phyloP scores from a whole-genome alignment of 140 eudicot genomes.

The Oenanthe javanica region DNA sequence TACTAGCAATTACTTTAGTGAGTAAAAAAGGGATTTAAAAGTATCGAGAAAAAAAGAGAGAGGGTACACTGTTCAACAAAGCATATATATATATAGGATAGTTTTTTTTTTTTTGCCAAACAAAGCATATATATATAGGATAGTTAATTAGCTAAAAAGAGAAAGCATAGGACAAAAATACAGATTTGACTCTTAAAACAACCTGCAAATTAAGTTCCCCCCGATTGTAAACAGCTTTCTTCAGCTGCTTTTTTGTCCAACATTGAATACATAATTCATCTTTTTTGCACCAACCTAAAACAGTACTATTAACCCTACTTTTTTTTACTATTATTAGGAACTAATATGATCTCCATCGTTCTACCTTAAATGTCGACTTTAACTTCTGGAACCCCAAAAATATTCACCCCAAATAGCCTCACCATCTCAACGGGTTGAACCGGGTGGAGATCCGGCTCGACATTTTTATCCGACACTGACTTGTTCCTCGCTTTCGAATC shows the following conservation, averaged over 20 bases:
- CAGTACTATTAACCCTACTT: slow-evolving; percentile 39
- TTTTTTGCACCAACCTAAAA: slow-evolving; percentile 34
- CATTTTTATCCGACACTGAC: slow-evolving; percentile 31
- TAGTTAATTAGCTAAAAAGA: too few species aligned
- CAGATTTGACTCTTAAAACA: neutral
- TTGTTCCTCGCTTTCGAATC: slow-evolving; percentile 22
- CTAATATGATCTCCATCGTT: slow-evolving; percentile 41
- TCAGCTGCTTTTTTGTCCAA: slow-evolving; percentile 15
- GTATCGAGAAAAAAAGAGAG: too few species aligned
- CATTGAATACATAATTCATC: slow-evolving; percentile 7
- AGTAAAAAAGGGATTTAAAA: too few species aligned
- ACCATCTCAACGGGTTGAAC: slow-evolving; percentile 46
- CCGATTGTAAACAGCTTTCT: slow-evolving; percentile 15
- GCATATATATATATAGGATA: too few species aligned
- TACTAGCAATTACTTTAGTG: too few species aligned
- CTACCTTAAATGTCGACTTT: slow-evolving; percentile 19
- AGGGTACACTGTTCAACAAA: too few species aligned
- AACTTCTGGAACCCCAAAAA: slow-evolving; percentile 32
- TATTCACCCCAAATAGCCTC: slow-evolving; percentile 79
- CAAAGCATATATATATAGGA: too few species aligned
- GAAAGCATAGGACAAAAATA: too few species aligned
- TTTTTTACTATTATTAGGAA: slow-evolving; percentile 44
- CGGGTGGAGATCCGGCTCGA: neutral
- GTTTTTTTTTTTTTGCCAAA: too few species aligned
- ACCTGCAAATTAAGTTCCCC: neutral